These are phyloP conservation scores for Fusarium solani-melongenae DNA, from an alignment of 2,329 filamentous ascomycete genomes.

Conservation along the genomic window DNA sequence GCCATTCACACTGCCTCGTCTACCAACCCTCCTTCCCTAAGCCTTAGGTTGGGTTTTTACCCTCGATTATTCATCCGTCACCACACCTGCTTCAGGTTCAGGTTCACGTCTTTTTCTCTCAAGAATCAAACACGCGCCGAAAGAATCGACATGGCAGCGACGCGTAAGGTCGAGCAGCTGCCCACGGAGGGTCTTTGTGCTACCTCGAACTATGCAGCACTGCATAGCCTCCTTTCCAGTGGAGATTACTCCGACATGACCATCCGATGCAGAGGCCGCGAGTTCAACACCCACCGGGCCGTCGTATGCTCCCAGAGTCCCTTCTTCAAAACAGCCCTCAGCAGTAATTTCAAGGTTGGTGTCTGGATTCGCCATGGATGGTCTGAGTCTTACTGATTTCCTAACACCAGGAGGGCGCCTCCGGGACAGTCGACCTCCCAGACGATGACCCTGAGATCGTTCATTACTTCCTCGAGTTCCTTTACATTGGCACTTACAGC, in stretches of 20 bases:
- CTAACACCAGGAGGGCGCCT: conserved; percentile 26
- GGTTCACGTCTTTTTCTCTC: too few species aligned
- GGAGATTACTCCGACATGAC: conserved; percentile 48
- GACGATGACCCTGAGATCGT: conserved; percentile 45
- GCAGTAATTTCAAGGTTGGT: conserved; percentile 43
- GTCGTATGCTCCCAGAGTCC: conserved; percentile 50
- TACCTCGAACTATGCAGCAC: neutral
- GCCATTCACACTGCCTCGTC: neutral
- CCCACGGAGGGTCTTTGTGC: neutral
- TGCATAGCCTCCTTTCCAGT: neutral
- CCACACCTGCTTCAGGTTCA: neutral
- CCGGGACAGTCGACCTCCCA: conserved; percentile 36
- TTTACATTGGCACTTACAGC: conserved; percentile 43
- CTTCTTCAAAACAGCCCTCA: conserved; percentile 46
- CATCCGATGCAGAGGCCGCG: conserved; percentile 43
- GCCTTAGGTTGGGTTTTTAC: neutral
- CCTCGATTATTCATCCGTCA: neutral
- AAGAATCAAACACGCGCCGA: too few species aligned
- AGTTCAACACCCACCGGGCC: conserved; percentile 48
- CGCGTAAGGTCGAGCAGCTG: neutral
- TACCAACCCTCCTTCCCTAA: neutral
- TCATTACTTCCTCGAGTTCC: conserved; percentile 43
- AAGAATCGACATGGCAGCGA: neutral
- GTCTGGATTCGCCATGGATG: fast-evolving
- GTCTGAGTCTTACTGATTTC: neutral